Conservation (phyloP, 495 filamentous ascomycete genomes). For the Penicillium salamii region DNA sequence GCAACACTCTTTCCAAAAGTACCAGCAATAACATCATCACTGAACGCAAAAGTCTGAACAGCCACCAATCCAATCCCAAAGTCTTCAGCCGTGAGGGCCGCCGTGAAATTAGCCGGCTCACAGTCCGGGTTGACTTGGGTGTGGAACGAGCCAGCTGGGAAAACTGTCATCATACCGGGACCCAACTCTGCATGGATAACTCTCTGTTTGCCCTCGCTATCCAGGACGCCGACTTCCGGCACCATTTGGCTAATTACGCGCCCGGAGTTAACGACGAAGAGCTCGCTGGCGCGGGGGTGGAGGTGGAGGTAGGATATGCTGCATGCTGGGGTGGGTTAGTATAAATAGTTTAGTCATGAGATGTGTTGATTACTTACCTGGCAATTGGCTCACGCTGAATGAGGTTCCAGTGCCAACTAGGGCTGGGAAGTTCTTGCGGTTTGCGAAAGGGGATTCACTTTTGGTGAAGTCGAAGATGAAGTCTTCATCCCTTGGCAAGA, state of each 20-base stretch:
- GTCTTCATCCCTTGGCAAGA: constrained; percentile 33
- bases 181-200: constrained; percentile 27
- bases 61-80: constrained; percentile 22
- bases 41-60: constrained; percentile 13
- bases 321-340: constrained; percentile 31
- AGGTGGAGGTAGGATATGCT: constrained; percentile 47
- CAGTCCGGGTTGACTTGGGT: constrained; percentile 50
- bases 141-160: constrained; percentile 45
- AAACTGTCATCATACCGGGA: constrained; percentile 47
- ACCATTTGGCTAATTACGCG: constrained; percentile 42
- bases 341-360: no score
- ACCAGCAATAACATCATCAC: constrained; percentile 18
- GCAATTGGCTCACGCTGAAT: constrained; percentile 6
- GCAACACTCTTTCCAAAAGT: constrained; percentile 25
- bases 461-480: constrained; percentile 45
- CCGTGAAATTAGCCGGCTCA: constrained; percentile 26
- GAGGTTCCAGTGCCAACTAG: constrained; percentile 16
- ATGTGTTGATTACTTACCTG: no score
- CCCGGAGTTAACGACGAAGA: constrained; percentile 38
- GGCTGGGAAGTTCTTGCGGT: constrained; percentile 20
- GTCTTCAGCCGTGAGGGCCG: constrained; percentile 24
- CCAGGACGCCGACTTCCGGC: constrained; percentile 10
- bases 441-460: constrained; percentile 13
- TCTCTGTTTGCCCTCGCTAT: constrained; percentile 20
- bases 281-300: constrained; percentile 41